phyloP scores from a whole-genome alignment of 345 rosid species.

The Dimocarpus longan region DNA sequence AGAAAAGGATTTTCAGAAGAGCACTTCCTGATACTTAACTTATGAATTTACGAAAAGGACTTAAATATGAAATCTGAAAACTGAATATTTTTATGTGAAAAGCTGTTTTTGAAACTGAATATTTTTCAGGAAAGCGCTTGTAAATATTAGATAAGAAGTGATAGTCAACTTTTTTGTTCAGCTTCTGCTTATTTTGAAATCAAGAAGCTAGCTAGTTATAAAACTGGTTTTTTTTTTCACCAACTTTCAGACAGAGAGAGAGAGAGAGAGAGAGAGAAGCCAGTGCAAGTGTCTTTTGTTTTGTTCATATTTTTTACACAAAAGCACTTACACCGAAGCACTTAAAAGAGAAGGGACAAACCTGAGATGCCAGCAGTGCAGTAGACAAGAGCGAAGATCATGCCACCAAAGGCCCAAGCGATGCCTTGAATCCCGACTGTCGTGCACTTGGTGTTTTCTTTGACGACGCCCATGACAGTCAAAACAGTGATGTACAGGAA shows the following conservation, averaged over 20 bases:
- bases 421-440: conserved; percentile 61
- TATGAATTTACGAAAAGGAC: too few relatives aligned
- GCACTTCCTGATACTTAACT: background rate
- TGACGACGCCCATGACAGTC: conserved; percentile 58
- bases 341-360: background rate
- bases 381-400: conserved; percentile 68
- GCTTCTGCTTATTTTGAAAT: background rate
- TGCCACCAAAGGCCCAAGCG: conserved; percentile 71
- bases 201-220: background rate
- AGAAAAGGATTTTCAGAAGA: too few relatives aligned
- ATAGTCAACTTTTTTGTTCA: too few relatives aligned
- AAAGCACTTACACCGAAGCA: background rate
- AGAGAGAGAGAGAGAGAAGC: background rate
- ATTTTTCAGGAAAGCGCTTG: too few relatives aligned
- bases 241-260: background rate
- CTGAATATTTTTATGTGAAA: too few relatives aligned
- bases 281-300: background rate
- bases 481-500: conserved; percentile 48
- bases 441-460: conserved; percentile 30
- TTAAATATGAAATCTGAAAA: too few relatives aligned
- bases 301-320: background rate
- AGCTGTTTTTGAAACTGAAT: too few relatives aligned
- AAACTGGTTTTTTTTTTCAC: too few relatives aligned
- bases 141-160: too few relatives aligned
- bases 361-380: conserved; percentile 66